A percentile compares a stretch with the other conserved stretches of the same genome.
Conservation (phyloP, 129 eudicot genomes). For the Scalesia atractyloides region DNA sequence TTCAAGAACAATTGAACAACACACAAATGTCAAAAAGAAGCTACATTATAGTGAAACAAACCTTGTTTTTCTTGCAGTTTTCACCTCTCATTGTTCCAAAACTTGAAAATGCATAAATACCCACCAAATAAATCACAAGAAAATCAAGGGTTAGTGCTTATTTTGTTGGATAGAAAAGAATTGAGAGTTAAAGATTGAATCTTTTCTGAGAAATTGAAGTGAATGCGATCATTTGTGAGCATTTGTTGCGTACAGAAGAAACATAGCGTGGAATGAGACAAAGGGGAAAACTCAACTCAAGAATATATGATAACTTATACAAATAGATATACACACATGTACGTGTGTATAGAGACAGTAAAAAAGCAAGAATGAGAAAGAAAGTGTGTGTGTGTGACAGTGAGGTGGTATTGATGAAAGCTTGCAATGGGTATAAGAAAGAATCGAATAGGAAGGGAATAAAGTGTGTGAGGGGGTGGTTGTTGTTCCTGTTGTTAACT, state of each 20-base stretch:
- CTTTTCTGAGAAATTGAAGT: constrained; percentile 10
- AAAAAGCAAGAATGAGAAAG: not conserved
- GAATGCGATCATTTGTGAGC: not conserved
- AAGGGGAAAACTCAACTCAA: constrained; percentile 20
- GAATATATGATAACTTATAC: constrained; percentile 17
- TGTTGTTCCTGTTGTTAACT: not conserved
- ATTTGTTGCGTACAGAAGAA: constrained; percentile 27
- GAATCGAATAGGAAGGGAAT: constrained; percentile 27
- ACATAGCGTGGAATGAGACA: constrained; percentile 34
- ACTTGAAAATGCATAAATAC: constrained; percentile 36
- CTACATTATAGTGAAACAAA: constrained; percentile 38
- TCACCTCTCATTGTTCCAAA: constrained; percentile 73
- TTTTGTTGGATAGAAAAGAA: constrained; percentile 11
- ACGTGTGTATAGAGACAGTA: not conserved
- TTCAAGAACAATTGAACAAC: not conserved
- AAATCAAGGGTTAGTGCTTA: constrained; percentile 16
- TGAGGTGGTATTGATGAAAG: constrained; percentile 17
- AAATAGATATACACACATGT: constrained; percentile 5
- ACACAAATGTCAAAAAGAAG: not conserved
- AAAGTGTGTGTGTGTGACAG: constrained; percentile 24
- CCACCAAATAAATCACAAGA: constrained; percentile 24
- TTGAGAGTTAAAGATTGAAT: not conserved
- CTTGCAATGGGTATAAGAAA: constrained; percentile 21
- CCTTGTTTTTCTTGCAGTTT: constrained; percentile 84
- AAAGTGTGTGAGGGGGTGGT: constrained; percentile 11